Conservation (phyloP, 805 yeast species). For the Myxozyma geophila region DNA sequence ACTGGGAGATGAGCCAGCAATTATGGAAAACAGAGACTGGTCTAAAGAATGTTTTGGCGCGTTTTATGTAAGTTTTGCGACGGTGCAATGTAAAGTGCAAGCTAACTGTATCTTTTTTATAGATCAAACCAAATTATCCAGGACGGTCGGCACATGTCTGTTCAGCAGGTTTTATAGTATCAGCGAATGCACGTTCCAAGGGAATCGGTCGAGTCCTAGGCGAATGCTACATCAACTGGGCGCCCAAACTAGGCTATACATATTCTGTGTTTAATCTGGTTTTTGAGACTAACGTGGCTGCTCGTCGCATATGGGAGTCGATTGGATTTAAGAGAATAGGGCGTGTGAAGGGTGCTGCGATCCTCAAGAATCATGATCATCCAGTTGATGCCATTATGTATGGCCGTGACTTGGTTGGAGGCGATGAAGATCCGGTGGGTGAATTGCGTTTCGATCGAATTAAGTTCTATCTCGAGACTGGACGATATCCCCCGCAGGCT, state of each 20-base stretch:
- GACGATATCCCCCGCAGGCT: constrained; percentile 81
- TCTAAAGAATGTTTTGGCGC: constrained; percentile 91
- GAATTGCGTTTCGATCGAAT: constrained; percentile 73
- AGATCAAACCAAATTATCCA: constrained; percentile 83
- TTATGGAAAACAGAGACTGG: constrained; percentile 70
- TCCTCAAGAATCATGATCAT: constrained; percentile 77
- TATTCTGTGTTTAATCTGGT: constrained; percentile 82
- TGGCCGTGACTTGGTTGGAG: constrained; percentile 74
- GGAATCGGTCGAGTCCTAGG: constrained; percentile 87
- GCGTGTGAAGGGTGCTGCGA: constrained; percentile 83
- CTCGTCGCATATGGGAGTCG: constrained; percentile 75
- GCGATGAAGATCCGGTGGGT: constrained; percentile 55
- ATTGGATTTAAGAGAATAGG: constrained; percentile 80
- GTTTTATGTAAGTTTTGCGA: constrained; percentile 51
- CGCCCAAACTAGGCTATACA: constrained; percentile 84
- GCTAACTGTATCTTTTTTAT: neutral
- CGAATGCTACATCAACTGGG: constrained; percentile 88
- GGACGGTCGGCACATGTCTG: constrained; percentile 94
- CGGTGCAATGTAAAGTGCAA: too few species aligned
- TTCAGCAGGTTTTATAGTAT: constrained; percentile 84
- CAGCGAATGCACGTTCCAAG: constrained; percentile 89
- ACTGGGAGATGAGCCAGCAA: constrained; percentile 71
- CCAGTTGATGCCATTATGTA: constrained; percentile 88
- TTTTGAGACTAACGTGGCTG: constrained; percentile 85
- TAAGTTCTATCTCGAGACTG: constrained; percentile 76